Percentiles rank a stretch among this genome's conserved stretches.
phyloP scores from a whole-genome alignment of 1,284 basidiomycete species.

The Farysia itapuensis region DNA sequence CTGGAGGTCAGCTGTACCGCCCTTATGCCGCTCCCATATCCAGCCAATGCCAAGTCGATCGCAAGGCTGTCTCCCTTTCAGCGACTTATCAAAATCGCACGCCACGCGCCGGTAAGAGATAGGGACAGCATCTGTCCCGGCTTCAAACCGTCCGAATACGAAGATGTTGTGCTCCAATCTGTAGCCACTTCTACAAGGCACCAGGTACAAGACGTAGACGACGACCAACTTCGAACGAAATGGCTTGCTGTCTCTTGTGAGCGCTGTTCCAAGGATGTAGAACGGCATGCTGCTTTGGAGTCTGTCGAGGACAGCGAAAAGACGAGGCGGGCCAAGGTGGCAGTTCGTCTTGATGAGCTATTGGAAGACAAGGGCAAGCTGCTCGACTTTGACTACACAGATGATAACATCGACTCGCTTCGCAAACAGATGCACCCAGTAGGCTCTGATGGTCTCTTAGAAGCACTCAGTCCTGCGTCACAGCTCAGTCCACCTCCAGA shows the following conservation, averaged over 20 bases:
- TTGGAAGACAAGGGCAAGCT: slow-evolving; percentile 77
- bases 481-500: slow-evolving; percentile 33
- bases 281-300: slow-evolving; percentile 69
- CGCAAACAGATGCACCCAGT: slow-evolving; percentile 62
- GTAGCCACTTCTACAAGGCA: slow-evolving; percentile 11
- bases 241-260: slow-evolving; percentile 29
- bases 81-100: slow-evolving; percentile 25
- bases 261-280: slow-evolving; percentile 72
- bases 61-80: slow-evolving; percentile 22
- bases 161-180: slow-evolving; percentile 16
- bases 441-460: slow-evolving; percentile 28
- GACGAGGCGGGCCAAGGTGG: slow-evolving; percentile 71
- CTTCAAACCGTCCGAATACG: slow-evolving; percentile 27
- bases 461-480: slow-evolving; percentile 25
- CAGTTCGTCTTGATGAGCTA: slow-evolving; percentile 79
- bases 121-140: slow-evolving; percentile 7
- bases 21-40: slow-evolving; percentile 25
- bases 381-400: slow-evolving; percentile 74
- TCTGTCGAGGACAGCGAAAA: slow-evolving; percentile 59
- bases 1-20: too few species aligned
- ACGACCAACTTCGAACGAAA: slow-evolving; percentile 7
- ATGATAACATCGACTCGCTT: slow-evolving; percentile 72
- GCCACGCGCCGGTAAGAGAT: slow-evolving; percentile 15
- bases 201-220: slow-evolving; percentile 13
- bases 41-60: slow-evolving; percentile 16